phyloP scores from a whole-genome alignment of 2,329 filamentous ascomycete genomes.

The Ilyonectria robusta region DNA sequence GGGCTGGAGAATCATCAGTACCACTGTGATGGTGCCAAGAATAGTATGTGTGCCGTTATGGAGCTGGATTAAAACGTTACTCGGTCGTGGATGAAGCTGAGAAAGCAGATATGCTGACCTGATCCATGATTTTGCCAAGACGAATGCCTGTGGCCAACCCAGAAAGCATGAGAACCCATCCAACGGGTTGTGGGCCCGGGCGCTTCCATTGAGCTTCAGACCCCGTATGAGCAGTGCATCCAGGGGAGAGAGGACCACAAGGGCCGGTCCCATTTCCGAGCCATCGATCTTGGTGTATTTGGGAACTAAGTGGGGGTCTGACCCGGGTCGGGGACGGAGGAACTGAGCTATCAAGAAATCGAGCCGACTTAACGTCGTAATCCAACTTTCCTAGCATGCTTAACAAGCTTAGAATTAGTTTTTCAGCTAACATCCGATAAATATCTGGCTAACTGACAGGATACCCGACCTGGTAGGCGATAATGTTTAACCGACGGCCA shows the following conservation, averaged over 20 bases:
- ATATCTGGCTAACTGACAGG: not conserved
- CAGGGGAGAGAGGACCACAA: slow-evolving; percentile 9
- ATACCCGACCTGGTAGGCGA: not conserved
- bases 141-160: slow-evolving; percentile 9
- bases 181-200: slow-evolving; percentile 12
- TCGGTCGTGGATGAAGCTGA: not conserved
- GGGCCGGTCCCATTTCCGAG: slow-evolving; percentile 4
- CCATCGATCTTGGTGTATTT: slow-evolving; percentile 5
- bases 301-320: slow-evolving; percentile 7
- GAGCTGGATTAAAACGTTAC: not conserved
- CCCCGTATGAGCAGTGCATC: slow-evolving; percentile 11
- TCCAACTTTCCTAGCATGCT: not conserved
- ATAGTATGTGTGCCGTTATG: slow-evolving; percentile 7
- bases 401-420: not conserved
- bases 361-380: not conserved
- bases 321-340: slow-evolving; percentile 7
- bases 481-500: not conserved
- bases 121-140: slow-evolving; percentile 2
- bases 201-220: slow-evolving; percentile 8
- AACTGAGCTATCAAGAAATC: not conserved
- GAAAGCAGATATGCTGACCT: not conserved
- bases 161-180: slow-evolving; percentile 3
- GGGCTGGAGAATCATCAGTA: slow-evolving; percentile 12
- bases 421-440: not conserved
- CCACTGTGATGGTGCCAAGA: slow-evolving; percentile 2